These are phyloP conservation scores for Curvularia sp. DNA, from an alignment of 2,329 filamentous ascomycete species.

Conservation along the genomic window DNA sequence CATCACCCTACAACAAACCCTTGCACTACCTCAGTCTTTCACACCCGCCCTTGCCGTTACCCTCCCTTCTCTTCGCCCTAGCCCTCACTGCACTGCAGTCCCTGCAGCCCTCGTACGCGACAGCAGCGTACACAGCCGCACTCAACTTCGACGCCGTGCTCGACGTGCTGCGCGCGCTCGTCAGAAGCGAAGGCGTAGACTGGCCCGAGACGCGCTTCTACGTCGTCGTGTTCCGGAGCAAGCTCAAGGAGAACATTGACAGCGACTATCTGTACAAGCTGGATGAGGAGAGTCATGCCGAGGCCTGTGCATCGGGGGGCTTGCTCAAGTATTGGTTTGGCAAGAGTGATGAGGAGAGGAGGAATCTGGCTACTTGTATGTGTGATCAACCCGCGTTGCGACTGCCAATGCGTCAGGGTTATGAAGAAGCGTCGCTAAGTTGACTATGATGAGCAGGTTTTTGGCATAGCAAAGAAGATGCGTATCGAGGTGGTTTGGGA, in stretches of 20 bases:
- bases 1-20: slow-evolving; percentile 77
- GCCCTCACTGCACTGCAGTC: slow-evolving; percentile 71
- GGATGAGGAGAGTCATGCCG: slow-evolving; percentile 79
- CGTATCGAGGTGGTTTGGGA: slow-evolving; percentile 66
- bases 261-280: slow-evolving; percentile 72
- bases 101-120: slow-evolving; percentile 75
- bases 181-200: slow-evolving; percentile 51
- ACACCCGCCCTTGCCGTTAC: slow-evolving; percentile 75
- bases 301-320: slow-evolving; percentile 80
- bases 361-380: slow-evolving; percentile 79
- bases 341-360: slow-evolving; percentile 69
- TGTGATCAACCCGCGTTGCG: slow-evolving; percentile 16
- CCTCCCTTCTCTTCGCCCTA: slow-evolving; percentile 73
- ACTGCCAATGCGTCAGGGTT: background rate
- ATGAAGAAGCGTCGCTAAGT: background rate
- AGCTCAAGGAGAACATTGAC: slow-evolving; percentile 71
- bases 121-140: slow-evolving; percentile 71
- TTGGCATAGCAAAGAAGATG: slow-evolving; percentile 66
- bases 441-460: slow-evolving; percentile 61
- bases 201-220: slow-evolving; percentile 77
- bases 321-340: slow-evolving; percentile 96
- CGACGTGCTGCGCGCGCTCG: slow-evolving; percentile 62
- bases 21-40: slow-evolving; percentile 75
- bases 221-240: slow-evolving; percentile 82
- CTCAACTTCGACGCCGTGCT: slow-evolving; percentile 80